phyloP scores from a whole-genome alignment of 345 rosid genomes.

The Citrus hindsii region DNA sequence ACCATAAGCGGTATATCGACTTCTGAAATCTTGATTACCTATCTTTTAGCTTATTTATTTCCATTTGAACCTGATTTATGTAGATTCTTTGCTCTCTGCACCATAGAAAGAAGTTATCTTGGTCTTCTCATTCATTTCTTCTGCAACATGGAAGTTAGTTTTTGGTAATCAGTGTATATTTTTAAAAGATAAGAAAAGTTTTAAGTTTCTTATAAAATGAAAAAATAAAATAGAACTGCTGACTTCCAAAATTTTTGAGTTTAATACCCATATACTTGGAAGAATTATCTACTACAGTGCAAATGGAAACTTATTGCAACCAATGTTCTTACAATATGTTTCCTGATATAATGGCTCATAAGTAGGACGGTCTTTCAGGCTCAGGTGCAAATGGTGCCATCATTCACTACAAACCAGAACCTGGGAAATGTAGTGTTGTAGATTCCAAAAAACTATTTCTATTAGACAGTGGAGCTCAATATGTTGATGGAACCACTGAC shows the following conservation, averaged over 20 bases:
- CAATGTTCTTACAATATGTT: neutral
- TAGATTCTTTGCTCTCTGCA: neutral
- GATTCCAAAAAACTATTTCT: conserved; percentile 71
- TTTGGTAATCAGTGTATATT: neutral
- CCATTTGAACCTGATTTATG: neutral
- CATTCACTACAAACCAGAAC: conserved; percentile 90
- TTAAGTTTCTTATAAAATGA: no score
- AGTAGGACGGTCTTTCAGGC: conserved; percentile 41
- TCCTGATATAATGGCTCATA: conserved; percentile 8
- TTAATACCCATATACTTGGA: neutral
- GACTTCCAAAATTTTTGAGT: no score
- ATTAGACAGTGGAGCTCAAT: conserved; percentile 96
- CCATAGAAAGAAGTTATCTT: neutral
- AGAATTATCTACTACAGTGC: neutral
- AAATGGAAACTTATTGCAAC: neutral
- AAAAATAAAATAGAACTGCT: no score
- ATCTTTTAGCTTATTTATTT: neutral
- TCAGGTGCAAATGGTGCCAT: conserved; percentile 97
- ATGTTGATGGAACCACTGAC: conserved; percentile 94
- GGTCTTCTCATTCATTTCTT: neutral
- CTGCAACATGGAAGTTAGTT: neutral
- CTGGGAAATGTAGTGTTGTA: conserved; percentile 73
- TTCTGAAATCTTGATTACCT: conserved; percentile 13
- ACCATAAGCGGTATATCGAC: conserved; percentile 78
- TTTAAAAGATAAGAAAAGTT: neutral